Evolutionary conservation across 768 basidiomycete genomes (phyloP), one percentile per base, ranked within the genome.

Genomic region (Amanita inopinata): DNA sequence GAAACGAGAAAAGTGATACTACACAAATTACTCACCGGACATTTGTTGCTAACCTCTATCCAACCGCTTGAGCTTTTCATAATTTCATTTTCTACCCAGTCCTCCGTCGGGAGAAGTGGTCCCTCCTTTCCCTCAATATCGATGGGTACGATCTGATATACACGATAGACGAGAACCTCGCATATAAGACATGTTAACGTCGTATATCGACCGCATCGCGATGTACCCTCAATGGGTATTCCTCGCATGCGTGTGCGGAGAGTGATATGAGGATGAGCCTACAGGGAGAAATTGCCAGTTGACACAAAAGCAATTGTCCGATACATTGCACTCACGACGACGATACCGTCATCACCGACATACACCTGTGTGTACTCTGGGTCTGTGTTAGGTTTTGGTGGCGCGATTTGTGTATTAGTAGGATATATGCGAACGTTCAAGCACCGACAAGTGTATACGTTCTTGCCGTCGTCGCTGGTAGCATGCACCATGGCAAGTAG

Each of bases 81-180:
- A 38, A 76, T 63, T 53, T 84, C 82, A 38, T 74, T 70, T 61
- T 88, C 85, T 4, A 76, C 77, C 81, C 83, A 87, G 33, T 84
- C 82, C 40, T 80, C 76, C 1, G 75, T 75, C 11, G 85, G 83
- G 37, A 85, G 61, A 11, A 86, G 60, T 2, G 78, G 74, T 5
- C 80, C 78, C 41, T 80, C 80, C 37, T 71, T 71, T 10, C 67
- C 66, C 46, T 81, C 78, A 5, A 76, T 58, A 41, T 80, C 79
- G 36, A 63, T 59, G 30, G 74, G 64, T 39, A 80, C 68, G 22
- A 66, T 60, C 51, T 84, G 82, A 49, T 66, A 62, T 20, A 86
- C 78, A 36, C 84, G 83, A 65, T 89, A 89, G 25, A 73, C 74
- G 28, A 67, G 55, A 8, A 73, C 61, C 40, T 73, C 69, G 62